Conservation (phyloP, 129 eudicot genomes). For the carrot (Daucus carota) region DH1_v3.0 NC_030386.2:31297501-31298000, state of each 20-base stretch:
- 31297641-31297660: conserved; percentile 15
- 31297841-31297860: background rate
- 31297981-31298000: background rate
- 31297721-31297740: background rate
- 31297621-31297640: conserved; percentile 37
- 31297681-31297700: conserved; percentile 4
- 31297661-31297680: background rate
- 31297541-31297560: conserved; percentile 9
- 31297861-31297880: background rate
- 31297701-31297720: background rate
- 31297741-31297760: background rate
- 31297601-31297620: conserved; percentile 28
- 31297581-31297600: conserved; percentile 23
- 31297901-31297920: background rate
- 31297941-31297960: background rate
- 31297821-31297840: background rate
- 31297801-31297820: background rate
- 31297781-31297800: background rate
- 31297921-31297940: background rate
- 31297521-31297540: conserved; percentile 29
- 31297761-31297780: background rate
- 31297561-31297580: conserved; percentile 21
- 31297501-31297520: conserved; percentile 38
- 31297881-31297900: background rate
- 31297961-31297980: background rate